A percentile compares a stretch with the other conserved stretches of the same genome.
These are phyloP conservation scores for Avena atlantica DNA, from an alignment of 176 grass and related monocot species.

Conservation along the genomic window DNA sequence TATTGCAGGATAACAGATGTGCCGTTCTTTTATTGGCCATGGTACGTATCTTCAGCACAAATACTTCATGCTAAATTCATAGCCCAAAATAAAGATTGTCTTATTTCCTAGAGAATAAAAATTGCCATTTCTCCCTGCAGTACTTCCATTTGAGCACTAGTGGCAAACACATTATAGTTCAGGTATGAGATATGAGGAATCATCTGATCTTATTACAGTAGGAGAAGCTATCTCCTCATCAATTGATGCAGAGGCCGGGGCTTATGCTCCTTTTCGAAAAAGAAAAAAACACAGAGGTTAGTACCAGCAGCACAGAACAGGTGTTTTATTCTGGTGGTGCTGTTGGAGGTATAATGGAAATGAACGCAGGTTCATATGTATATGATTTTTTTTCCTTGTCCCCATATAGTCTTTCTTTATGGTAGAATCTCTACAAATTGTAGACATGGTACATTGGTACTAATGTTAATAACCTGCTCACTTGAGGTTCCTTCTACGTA, in stretches of 20 bases:
- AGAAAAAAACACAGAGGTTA: slow-evolving; percentile 4
- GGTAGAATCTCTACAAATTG: background rate
- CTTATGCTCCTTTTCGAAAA: no score
- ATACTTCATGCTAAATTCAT: background rate
- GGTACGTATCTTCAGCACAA: slow-evolving; percentile 12
- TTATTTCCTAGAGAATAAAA: slow-evolving; percentile 7
- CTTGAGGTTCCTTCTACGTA: background rate
- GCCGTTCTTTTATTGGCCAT: slow-evolving; percentile 8
- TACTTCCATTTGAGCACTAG: slow-evolving; percentile 1
- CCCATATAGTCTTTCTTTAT: background rate
- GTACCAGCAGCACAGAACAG: background rate
- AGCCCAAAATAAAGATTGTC: background rate
- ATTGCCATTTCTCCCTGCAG: slow-evolving; percentile 13
- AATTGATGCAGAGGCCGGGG: no score
- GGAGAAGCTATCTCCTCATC: slow-evolving; percentile 4
- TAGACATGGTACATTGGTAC: background rate
- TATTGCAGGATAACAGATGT: background rate
- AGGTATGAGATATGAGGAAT: slow-evolving; percentile 1
- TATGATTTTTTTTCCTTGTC: background rate
- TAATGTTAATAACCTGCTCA: background rate
- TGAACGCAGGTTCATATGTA: slow-evolving; percentile 22
- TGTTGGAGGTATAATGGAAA: slow-evolving; percentile 6
- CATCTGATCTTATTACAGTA: background rate
- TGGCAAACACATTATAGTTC: background rate
- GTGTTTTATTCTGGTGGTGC: background rate